Base-by-base conservation (phyloP, 139 green algal species). In the Coelastrella sp. region DNA sequence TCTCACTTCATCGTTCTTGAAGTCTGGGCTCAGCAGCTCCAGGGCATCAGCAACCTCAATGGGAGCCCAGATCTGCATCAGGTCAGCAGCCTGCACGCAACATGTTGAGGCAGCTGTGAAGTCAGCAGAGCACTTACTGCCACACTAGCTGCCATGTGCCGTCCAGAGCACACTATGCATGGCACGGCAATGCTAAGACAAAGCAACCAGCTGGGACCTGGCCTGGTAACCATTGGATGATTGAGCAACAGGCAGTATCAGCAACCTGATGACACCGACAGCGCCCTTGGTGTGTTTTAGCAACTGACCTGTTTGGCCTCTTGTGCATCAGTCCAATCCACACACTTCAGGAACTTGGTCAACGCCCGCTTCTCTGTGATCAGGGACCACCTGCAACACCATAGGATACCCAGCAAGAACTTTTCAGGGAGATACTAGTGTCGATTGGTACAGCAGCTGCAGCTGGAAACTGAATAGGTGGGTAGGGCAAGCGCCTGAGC, bases 11-110 rank as follows among this genome's bases (percentile, higher is more conserved):
- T 93, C 80, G 17, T 96, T 95, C 60, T 91, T 86, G 93, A 99
- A 99, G 78, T 96, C 95, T 5, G 97, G 97, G 0, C 95, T 98
- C 54, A 99, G 97, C 76, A 99, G 95, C 92, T 99, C 97, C 64
- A 99, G 95, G 3, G 98, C 98, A 61, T 99, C 96, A 2, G 97
- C 97, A 4, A 97, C 94, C 64, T 94, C 95, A 76, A 99, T 97
- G 75, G 96, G 91, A 20, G 94, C 97, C 98, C 98, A 99, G 75
- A 93, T 71, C 6, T 90, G 54, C 96, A 99, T 98, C 79, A 99
- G 95, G 82, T 98, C 95, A 5, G 92, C 92, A 11, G 96, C 97
- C 89, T 99, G 93, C 32, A 47, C 32, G 32, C 32, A 47, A 47
- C 32, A 47, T 47, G 32, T 47, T 47, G 32, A 47, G 32, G 32